These are phyloP conservation scores for Vaccinium myrtillus DNA, from an alignment of 148 eudicot genomes.

Conservation along the genomic window DNA sequence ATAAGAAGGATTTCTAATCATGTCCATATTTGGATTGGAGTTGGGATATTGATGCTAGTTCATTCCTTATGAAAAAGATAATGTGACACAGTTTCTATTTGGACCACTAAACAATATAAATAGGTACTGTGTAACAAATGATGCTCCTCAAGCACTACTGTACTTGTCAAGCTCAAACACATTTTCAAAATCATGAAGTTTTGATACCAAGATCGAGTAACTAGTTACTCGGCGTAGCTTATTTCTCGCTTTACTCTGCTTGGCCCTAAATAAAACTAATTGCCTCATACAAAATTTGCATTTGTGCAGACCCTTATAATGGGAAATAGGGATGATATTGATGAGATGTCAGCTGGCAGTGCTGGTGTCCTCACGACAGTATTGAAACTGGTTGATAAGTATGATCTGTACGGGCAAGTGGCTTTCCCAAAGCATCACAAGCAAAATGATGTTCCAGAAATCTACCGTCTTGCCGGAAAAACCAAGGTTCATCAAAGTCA, in stretches of 20 bases:
- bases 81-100: neutral
- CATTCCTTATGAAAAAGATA: neutral
- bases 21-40: neutral
- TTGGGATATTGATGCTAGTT: neutral
- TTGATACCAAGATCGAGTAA: neutral
- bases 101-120: neutral
- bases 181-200: neutral
- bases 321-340: conserved; percentile 85
- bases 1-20: neutral
- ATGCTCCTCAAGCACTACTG: neutral
- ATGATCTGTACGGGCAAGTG: conserved; percentile 75
- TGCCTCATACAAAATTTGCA: neutral
- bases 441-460: conserved; percentile 76
- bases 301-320: conserved; percentile 60
- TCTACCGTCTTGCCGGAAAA: conserved; percentile 65
- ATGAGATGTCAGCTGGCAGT: conserved; percentile 68
- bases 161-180: neutral
- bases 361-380: conserved; percentile 63
- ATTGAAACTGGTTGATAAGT: conserved; percentile 60
- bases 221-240: neutral
- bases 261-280: neutral
- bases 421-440: conserved; percentile 81
- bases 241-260: neutral
- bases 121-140: neutral
- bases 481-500: conserved; percentile 44